These are phyloP conservation scores for Nicotiana undulata DNA, from an alignment of 257 asterid genomes.

Conservation along the genomic window DNA sequence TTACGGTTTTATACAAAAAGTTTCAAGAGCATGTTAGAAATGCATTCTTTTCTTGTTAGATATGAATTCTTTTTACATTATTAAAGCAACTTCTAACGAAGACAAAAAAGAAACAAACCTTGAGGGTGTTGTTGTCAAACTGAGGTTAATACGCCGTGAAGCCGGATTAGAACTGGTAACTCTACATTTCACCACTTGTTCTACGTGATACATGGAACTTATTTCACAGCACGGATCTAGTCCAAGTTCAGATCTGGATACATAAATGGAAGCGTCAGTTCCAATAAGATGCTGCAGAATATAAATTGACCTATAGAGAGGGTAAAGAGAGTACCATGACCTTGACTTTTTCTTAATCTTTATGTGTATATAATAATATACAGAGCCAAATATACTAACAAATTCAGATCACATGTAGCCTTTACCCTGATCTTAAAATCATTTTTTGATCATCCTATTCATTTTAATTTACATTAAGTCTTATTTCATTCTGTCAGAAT, in stretches of 20 bases:
- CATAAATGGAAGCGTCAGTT: slow-evolving; percentile 3
- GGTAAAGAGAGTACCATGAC: not conserved
- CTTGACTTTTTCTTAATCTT: not conserved
- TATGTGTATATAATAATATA: not conserved
- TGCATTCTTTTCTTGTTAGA: no score
- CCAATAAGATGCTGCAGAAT: not conserved
- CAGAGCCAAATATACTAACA: not conserved
- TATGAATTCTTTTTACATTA: not conserved
- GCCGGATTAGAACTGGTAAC: slow-evolving; percentile 63
- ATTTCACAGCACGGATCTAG: slow-evolving; percentile 70
- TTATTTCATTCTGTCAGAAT: not conserved
- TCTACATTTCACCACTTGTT: slow-evolving; percentile 96
- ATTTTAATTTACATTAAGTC: not conserved
- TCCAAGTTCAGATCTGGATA: slow-evolving; percentile 87
- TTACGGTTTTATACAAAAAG: not conserved
- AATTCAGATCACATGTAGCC: not conserved
- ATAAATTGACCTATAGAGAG: not conserved
- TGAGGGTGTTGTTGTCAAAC: slow-evolving; percentile 59
- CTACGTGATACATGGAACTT: slow-evolving; percentile 77
- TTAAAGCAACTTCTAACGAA: not conserved
- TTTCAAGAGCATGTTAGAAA: not conserved
- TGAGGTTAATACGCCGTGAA: slow-evolving; percentile 64
- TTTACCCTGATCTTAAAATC: not conserved
- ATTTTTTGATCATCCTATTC: not conserved
- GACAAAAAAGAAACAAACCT: slow-evolving; percentile 42